Evolutionary conservation across 2,329 filamentous ascomycete genomes (phyloP), one percentile per base, ranked within the genome.

Genomic region (Sporothrix inflata): DNA sequence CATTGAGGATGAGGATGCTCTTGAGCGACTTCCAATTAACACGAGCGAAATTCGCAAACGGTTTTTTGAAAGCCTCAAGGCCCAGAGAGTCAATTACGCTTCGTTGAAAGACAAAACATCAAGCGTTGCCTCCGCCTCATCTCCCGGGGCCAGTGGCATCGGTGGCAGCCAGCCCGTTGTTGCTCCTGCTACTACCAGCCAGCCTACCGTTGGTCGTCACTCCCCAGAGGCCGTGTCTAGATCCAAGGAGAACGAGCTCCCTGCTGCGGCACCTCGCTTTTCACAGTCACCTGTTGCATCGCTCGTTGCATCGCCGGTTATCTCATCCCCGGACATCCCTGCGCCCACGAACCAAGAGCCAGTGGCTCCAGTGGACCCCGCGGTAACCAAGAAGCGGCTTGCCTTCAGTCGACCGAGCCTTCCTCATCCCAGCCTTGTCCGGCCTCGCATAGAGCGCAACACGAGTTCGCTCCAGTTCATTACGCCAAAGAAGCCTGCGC

Each of bases 401-500:
- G 24, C 42, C 5, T 27, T 45, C 21, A 45, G 40, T 4, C 40
- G 38, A 19, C 38, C 38, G 11, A 14, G 3, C 34, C 30, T 42
- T n/a, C 19, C 38, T 40, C 57, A 21, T 8, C 34, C 57, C 5
- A 63, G n/a, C 21, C 60, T 65, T n/a, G n/a, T 4, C 19, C 27
- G 21, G 47, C 60, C 60, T 3, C 24, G 21, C 60, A 45, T n/a
- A n/a, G 60, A 65, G 24, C 51, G 51, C 38, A 65, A 19, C 21
- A 34, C 30, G 6, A 34, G 55, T 30, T 42, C 60, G 21, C 40
- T 65, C 9, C 60, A 14, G 60, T 65, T 65, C 40, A 27, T 40
- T 21, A 65, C 60, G 21, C 60, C 60, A 21, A 65, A 65, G 38
- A 65, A 65, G 60, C 60, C 60, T 49, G 47, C 47, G 19, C 47